Evolutionary conservation across 345 rosid genomes (phyloP).

Genomic region (Linum usitatissimum): DNA sequence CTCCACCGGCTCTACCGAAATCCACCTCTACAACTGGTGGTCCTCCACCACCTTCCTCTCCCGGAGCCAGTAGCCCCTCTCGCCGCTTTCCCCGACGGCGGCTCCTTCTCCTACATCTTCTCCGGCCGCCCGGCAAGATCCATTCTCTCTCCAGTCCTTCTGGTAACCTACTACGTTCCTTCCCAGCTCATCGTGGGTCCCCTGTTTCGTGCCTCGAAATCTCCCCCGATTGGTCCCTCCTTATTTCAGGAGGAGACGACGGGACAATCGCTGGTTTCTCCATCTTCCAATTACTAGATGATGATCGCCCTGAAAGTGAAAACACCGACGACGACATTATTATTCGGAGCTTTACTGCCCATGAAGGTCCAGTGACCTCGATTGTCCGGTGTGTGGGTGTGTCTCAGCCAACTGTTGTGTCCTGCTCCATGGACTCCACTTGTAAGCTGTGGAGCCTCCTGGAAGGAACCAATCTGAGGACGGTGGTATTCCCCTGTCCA

Average conservation of each 20-base stretch:
- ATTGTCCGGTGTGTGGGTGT: slow-evolving; percentile 14
- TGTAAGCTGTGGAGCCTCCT: slow-evolving; percentile 28
- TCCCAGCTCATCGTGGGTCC: slow-evolving; percentile 22
- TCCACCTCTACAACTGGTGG: slow-evolving; percentile 41
- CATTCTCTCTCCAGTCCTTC: slow-evolving; percentile 24
- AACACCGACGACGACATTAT: background rate
- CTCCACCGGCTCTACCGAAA: slow-evolving; percentile 24
- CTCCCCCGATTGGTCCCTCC: slow-evolving; percentile 28
- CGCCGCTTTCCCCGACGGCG: slow-evolving; percentile 29
- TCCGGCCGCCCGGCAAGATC: slow-evolving; percentile 35
- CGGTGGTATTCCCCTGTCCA: slow-evolving; percentile 25
- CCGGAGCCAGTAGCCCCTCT: slow-evolving; percentile 45
- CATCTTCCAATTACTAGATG: slow-evolving; percentile 25
- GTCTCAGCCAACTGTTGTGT: slow-evolving; percentile 12
- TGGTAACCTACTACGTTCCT: slow-evolving; percentile 24
- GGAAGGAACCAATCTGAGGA: slow-evolving; percentile 18
- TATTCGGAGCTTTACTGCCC: slow-evolving; percentile 22
- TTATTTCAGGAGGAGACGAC: slow-evolving; percentile 37
- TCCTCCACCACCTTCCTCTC: slow-evolving; percentile 30
- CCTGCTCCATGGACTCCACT: slow-evolving; percentile 33
- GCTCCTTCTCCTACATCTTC: slow-evolving; percentile 18
- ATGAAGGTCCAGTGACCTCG: slow-evolving; percentile 29
- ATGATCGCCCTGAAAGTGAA: background rate
- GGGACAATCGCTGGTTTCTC: slow-evolving; percentile 25
- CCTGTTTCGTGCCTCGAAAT: slow-evolving; percentile 33